Base-by-base conservation (phyloP, 768 basidiomycete genomes). In the Clathrus columnatus region DNA sequence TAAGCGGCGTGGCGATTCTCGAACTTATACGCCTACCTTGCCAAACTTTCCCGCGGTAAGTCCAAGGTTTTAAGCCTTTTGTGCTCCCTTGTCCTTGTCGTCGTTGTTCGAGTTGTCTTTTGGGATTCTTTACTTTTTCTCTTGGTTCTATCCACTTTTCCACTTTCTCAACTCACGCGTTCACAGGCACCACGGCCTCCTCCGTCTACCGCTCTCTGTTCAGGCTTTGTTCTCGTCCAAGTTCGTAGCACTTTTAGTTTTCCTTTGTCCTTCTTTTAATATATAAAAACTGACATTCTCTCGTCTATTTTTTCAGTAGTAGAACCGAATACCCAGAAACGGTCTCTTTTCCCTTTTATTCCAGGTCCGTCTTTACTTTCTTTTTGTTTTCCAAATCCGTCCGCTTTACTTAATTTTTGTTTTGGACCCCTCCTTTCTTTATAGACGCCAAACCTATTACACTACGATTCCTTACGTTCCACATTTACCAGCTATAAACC, bases 41-140 rank as follows among this genome's bases (percentile, higher is more conserved):
- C 54, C 54, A 55, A 55, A 55, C 45, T 47, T 48, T 48, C 54
- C 54, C 54, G 54, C 54, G 54, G 54, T 55, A 47, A 55, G 54
- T 27, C 21, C 42, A 32, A 3, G 23, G 29, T 16, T 55, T 55
- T 55, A 27, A 42, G n/a, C 28, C 26, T 30, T n/a, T 48, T 47
- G 46, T n/a, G 54, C 29, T 42, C 27, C 21, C n/a, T n/a, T n/a
- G n/a, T n/a, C n/a, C n/a, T 48, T 21, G 18, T 53, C 23, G 36
- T 41, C 42, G n/a, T 17, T 47, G 21, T 28, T 47, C 18, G 26
- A 47, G 46, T 28, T 47, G 46, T 47, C 46, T 48, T 27, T 54
- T 27, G 24, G 27, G 44, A 11, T 36, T n/a, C n/a, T 46, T 29
- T 55, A n/a, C 54, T 55, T 29, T 55, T 18, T 29, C 45, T 47